Conservation (phyloP, 129 eudicot genomes). For the Tagetes patula region DNA sequence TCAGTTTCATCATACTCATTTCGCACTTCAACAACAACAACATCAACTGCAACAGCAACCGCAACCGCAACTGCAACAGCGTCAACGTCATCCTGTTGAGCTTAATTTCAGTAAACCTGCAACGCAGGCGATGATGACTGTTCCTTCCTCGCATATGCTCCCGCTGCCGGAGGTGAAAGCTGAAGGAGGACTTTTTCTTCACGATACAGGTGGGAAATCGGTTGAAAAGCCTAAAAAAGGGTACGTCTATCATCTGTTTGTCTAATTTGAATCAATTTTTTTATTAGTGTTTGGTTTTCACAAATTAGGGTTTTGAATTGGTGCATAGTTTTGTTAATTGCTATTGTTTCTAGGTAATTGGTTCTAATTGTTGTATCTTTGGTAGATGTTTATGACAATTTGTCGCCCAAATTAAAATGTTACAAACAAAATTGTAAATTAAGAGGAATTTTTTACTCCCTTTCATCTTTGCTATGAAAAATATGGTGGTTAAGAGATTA, state of each 20-base stretch:
- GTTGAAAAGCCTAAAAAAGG: conserved; percentile 48
- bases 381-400: background rate
- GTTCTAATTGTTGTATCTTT: background rate
- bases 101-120: conserved; percentile 30
- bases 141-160: conserved; percentile 25
- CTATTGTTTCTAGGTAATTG: background rate
- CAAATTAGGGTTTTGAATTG: conserved; percentile 27
- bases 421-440: background rate
- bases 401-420: background rate
- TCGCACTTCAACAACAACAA: conserved; percentile 38
- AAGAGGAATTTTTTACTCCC: background rate
- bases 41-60: conserved; percentile 4
- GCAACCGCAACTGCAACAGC: conserved; percentile 1
- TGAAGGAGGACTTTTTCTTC: conserved; percentile 26
- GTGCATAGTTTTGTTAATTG: background rate
- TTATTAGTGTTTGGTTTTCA: background rate
- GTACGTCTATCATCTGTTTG: conserved; percentile 26
- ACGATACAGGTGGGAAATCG: conserved; percentile 30
- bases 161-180: conserved; percentile 35
- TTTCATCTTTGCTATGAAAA: background rate
- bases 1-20: conserved; percentile 34
- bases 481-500: background rate
- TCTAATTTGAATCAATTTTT: background rate
- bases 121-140: conserved; percentile 16
- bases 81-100: conserved; percentile 37